These are phyloP conservation scores for Globisporangium lucens DNA, from an alignment of 352 stramenopile species.

Conservation along the genomic window DNA sequence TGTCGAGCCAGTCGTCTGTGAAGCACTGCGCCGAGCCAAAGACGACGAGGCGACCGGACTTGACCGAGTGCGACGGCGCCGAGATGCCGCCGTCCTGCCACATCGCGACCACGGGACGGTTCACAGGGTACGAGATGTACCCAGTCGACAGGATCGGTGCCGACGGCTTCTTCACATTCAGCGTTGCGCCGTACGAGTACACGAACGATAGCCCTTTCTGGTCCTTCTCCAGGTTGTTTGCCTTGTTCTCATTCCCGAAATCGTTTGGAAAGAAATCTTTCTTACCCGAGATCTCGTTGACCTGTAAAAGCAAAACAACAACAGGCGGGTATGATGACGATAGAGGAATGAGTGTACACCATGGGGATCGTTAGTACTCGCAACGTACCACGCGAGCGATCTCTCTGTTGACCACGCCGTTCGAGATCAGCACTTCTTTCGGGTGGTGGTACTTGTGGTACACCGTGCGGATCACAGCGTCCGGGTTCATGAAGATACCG, in stretches of 20 bases:
- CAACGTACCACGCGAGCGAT: conserved; percentile 68
- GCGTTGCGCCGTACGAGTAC: conserved; percentile 92
- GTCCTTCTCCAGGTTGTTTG: conserved; percentile 63
- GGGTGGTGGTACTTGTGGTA: conserved; percentile 98
- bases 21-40: conserved; percentile 93
- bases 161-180: conserved; percentile 91
- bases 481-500: conserved; percentile 84
- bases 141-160: conserved; percentile 87
- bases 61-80: conserved; percentile 46
- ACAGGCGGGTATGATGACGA: not conserved
- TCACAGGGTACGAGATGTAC: conserved; percentile 95
- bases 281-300: conserved; percentile 62
- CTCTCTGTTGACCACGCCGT: conserved; percentile 92
- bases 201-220: conserved; percentile 92
- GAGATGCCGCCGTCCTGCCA: conserved; percentile 81
- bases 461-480: conserved; percentile 90
- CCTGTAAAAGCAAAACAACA: conserved; percentile 19
- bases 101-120: conserved; percentile 89
- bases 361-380: not conserved
- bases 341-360: not conserved
- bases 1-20: conserved; percentile 93
- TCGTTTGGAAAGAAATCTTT: conserved; percentile 49
- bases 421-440: conserved; percentile 94
- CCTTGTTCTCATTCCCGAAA: conserved; percentile 35
- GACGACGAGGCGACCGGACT: conserved; percentile 78